These are phyloP conservation scores for Suhomyces tanzawaensis DNA, from an alignment of 805 yeast genomes.

Conservation along the genomic window DNA sequence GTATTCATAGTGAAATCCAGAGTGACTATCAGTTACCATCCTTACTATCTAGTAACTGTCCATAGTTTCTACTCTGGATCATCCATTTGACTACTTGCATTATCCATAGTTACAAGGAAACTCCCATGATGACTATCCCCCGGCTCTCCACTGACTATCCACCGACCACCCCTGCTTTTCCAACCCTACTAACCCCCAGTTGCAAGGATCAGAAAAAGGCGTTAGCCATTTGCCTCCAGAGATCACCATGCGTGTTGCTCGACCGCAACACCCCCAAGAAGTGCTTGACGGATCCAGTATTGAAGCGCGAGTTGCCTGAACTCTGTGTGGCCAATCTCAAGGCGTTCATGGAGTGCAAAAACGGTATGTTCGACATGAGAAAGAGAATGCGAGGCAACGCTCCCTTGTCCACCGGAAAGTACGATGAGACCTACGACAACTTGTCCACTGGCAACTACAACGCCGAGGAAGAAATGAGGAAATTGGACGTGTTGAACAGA, in stretches of 20 bases:
- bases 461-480: conserved; percentile 74
- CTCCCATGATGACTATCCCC: too few species aligned
- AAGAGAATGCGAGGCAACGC: conserved; percentile 94
- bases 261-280: conserved; percentile 87
- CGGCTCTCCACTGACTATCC: too few species aligned
- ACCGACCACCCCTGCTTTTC: too few species aligned
- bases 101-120: too few species aligned
- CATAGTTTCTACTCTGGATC: too few species aligned
- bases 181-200: conserved; percentile 44
- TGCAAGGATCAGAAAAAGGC: conserved; percentile 93
- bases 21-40: too few species aligned
- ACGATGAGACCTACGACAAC: conserved; percentile 81
- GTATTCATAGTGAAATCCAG: too few species aligned
- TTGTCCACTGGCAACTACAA: conserved; percentile 79
- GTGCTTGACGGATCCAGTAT: conserved; percentile 78
- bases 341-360: conserved; percentile 85
- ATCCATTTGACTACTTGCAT: too few species aligned
- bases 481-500: conserved; percentile 61
- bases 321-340: conserved; percentile 80
- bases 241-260: conserved; percentile 93
- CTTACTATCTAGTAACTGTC: too few species aligned
- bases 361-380: conserved; percentile 88
- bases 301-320: conserved; percentile 77
- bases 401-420: conserved; percentile 87
- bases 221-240: conserved; percentile 92